phyloP scores from a whole-genome alignment of 768 basidiomycete genomes.

The Tubosaeta sp. region DNA sequence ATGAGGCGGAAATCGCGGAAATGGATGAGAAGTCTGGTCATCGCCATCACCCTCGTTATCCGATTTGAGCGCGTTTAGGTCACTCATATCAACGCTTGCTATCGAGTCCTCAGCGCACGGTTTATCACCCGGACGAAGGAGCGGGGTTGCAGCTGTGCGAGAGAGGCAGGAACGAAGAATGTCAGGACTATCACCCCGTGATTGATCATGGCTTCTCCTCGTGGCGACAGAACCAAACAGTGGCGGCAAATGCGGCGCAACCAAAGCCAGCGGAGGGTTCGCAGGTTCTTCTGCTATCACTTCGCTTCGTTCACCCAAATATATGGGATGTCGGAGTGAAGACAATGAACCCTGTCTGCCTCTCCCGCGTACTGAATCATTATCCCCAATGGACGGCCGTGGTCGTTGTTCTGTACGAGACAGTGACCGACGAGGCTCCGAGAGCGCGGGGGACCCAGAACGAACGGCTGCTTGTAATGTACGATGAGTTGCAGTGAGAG shows the following conservation, averaged over 20 bases:
- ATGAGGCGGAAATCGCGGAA: slow-evolving; percentile 25
- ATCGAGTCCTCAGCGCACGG: slow-evolving; percentile 22
- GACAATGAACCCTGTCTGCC: slow-evolving; percentile 27
- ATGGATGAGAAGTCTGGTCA: slow-evolving; percentile 20
- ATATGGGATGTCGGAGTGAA: slow-evolving; percentile 24
- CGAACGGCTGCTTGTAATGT: slow-evolving; percentile 21
- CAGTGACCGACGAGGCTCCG: slow-evolving; percentile 19
- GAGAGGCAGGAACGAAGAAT: slow-evolving; percentile 17
- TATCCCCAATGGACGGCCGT: slow-evolving; percentile 13
- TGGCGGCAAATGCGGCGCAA: slow-evolving; percentile 1
- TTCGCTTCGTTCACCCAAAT: slow-evolving; percentile 6
- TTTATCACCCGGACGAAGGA: slow-evolving; percentile 1
- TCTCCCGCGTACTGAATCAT: slow-evolving; percentile 13
- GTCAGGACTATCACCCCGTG: slow-evolving; percentile 18
- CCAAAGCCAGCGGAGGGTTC: neutral
- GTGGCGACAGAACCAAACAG: slow-evolving; percentile 6
- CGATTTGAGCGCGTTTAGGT: slow-evolving; percentile 27
- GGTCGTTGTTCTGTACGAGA: slow-evolving; percentile 16
- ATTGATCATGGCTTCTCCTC: slow-evolving; percentile 5
- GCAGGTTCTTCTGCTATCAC: slow-evolving; percentile 20
- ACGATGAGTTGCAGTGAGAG: slow-evolving; percentile 43
- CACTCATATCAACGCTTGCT: slow-evolving; percentile 30
- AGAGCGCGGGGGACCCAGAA: slow-evolving; percentile 22
- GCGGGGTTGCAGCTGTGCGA: slow-evolving; percentile 7
- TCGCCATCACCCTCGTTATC: slow-evolving; percentile 27